Conservation (phyloP, 2,329 filamentous ascomycete species). For the Hypoxylon sp. region DNA sequence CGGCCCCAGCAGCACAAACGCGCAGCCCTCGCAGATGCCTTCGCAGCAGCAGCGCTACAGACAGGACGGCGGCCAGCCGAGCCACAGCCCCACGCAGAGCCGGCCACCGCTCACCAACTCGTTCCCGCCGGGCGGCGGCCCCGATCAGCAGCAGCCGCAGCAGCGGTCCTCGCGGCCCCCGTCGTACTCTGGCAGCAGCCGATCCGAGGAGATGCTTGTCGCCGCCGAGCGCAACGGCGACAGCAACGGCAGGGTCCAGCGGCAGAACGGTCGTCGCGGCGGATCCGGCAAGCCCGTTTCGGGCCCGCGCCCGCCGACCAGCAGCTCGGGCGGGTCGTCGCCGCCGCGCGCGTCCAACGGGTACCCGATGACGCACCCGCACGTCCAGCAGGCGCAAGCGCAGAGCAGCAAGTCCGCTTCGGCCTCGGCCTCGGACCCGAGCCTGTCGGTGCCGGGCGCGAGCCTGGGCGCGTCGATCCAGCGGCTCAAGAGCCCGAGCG, state of each 20-base stretch:
- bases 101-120: constrained; percentile 49
- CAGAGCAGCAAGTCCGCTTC: constrained; percentile 18
- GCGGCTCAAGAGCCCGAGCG: constrained; percentile 59
- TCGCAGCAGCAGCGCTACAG: constrained; percentile 40
- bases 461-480: constrained; percentile 51
- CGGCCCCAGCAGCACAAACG: constrained; percentile 29
- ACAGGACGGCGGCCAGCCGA: constrained; percentile 31
- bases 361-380: constrained; percentile 40
- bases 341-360: constrained; percentile 43
- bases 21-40: constrained; percentile 35
- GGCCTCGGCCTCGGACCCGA: constrained; percentile 23
- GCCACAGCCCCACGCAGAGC: constrained; percentile 40
- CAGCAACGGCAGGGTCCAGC: constrained; percentile 37
- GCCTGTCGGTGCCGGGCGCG: constrained; percentile 17
- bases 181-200: constrained; percentile 49
- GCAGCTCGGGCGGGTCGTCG: constrained; percentile 41
- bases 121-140: constrained; percentile 29
- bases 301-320: constrained; percentile 38
- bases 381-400: constrained; percentile 36
- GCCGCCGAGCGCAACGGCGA: constrained; percentile 42
- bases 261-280: constrained; percentile 46
- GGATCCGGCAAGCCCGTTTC: constrained; percentile 34
- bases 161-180: constrained; percentile 41
- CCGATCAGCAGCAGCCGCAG: constrained; percentile 7
- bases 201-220: constrained; percentile 50